Conservation (phyloP, 2,329 filamentous ascomycete genomes). For the Verticillium zaregamsianum region DNA sequence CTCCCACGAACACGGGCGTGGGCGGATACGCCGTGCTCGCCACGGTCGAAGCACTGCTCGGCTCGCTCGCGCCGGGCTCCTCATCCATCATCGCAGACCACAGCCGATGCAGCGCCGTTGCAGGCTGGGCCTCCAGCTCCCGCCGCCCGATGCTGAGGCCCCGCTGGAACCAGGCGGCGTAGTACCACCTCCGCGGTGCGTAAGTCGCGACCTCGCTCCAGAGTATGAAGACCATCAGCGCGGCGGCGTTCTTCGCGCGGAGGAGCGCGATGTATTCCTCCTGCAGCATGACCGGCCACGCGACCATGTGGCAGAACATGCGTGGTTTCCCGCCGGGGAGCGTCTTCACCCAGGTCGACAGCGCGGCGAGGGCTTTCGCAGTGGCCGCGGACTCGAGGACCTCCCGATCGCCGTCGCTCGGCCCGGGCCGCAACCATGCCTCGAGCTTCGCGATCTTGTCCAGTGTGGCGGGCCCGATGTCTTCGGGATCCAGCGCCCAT, state of each 20-base stretch:
- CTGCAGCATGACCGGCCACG: constrained; percentile 10
- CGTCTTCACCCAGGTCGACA: constrained; percentile 6
- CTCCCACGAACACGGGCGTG: not conserved
- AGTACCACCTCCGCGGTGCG: constrained; percentile 9
- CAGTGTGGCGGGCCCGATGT: constrained; percentile 3
- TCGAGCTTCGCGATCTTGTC: constrained; percentile 9
- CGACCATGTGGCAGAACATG: constrained; percentile 13
- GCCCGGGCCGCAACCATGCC: not conserved
- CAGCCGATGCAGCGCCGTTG: constrained; percentile 3
- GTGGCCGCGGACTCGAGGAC: constrained; percentile 2
- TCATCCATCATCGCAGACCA: constrained; percentile 1
- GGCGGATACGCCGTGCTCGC: not conserved
- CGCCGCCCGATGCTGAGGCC: not conserved
- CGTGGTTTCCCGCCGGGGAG: constrained; percentile 8
- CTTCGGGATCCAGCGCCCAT: constrained; percentile 3
- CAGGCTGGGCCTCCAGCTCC: constrained; percentile 3
- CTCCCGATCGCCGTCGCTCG: not conserved
- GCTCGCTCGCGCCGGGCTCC: not conserved
- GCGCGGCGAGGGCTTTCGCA: constrained; percentile 5
- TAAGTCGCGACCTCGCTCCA: constrained; percentile 11
- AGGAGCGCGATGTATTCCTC: constrained; percentile 9
- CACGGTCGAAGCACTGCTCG: not conserved
- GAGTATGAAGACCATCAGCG: constrained; percentile 10
- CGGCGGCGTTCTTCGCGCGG: constrained; percentile 5
- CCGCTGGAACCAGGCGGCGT: constrained; percentile 8